Evolutionary conservation across 345 rosid genomes (phyloP).

Genomic region (Gossypium stocksii): DNA sequence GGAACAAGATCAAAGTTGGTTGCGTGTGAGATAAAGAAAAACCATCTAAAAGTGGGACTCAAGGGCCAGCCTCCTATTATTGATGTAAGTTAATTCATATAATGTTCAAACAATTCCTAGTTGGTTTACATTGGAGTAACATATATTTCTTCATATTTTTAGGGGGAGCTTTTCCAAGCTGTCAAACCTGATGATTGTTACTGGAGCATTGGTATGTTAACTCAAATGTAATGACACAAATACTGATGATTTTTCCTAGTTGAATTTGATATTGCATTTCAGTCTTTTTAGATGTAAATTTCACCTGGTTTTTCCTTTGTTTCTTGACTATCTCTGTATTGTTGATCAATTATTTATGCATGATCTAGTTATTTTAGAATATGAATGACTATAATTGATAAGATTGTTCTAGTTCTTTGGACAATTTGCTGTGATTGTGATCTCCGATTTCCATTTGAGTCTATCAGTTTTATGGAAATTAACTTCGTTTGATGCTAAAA

Average conservation of each 20-base stretch:
- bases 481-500: no score
- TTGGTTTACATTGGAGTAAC: background rate
- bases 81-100: slow-evolving; percentile 49
- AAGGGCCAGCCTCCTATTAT: slow-evolving; percentile 77
- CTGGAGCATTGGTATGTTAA: slow-evolving; percentile 82
- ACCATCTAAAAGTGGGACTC: slow-evolving; percentile 77
- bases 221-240: background rate
- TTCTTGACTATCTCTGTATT: background rate
- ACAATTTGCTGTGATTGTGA: background rate
- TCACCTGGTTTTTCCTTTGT: background rate
- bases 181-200: slow-evolving; percentile 83
- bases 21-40: slow-evolving; percentile 76
- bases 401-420: background rate
- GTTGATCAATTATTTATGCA: background rate
- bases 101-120: background rate
- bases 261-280: background rate
- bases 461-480: background rate
- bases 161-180: slow-evolving; percentile 67
- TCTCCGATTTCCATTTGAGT: background rate
- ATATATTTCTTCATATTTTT: slow-evolving; percentile 6
- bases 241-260: background rate
- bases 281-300: background rate
- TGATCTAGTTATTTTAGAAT: background rate
- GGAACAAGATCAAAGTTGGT: slow-evolving; percentile 77
- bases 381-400: background rate